phyloP scores from a whole-genome alignment of 2,329 filamentous ascomycete species.

The Ascochyta fabae region DNA sequence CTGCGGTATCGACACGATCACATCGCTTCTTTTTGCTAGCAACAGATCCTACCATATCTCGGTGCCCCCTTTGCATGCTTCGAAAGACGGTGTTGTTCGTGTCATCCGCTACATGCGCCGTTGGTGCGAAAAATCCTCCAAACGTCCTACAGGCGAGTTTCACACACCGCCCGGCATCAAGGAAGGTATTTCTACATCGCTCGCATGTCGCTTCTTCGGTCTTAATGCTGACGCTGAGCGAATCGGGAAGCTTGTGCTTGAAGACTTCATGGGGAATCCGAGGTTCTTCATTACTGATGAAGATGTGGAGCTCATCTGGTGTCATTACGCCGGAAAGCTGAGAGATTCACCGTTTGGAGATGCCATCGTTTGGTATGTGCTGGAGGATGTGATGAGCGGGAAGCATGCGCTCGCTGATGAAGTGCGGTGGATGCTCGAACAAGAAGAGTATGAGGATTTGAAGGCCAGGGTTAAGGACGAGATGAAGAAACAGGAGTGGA shows the following conservation, averaged over 20 bases:
- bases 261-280: background rate
- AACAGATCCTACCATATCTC: background rate
- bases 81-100: background rate
- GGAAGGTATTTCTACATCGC: conserved; percentile 5
- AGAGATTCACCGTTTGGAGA: conserved; percentile 4
- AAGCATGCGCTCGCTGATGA: conserved; percentile 6
- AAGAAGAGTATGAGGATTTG: conserved; percentile 2
- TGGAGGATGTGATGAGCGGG: background rate
- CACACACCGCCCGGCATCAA: conserved; percentile 6
- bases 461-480: conserved; percentile 3
- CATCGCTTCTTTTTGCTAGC: background rate
- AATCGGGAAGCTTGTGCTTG: background rate
- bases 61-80: background rate
- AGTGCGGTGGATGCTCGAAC: conserved; percentile 9
- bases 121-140: background rate
- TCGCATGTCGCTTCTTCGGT: conserved; percentile 6
- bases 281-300: background rate
- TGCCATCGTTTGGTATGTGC: conserved; percentile 5
- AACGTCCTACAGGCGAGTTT: background rate
- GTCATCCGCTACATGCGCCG: conserved; percentile 15
- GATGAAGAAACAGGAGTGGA: conserved; percentile 4
- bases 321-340: background rate
- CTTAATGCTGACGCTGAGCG: conserved; percentile 6
- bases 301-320: conserved; percentile 11
- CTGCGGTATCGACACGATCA: background rate